Base-by-base conservation (phyloP, 2,329 filamentous ascomycete genomes). In the Clarireedia monteithiana region DNA sequence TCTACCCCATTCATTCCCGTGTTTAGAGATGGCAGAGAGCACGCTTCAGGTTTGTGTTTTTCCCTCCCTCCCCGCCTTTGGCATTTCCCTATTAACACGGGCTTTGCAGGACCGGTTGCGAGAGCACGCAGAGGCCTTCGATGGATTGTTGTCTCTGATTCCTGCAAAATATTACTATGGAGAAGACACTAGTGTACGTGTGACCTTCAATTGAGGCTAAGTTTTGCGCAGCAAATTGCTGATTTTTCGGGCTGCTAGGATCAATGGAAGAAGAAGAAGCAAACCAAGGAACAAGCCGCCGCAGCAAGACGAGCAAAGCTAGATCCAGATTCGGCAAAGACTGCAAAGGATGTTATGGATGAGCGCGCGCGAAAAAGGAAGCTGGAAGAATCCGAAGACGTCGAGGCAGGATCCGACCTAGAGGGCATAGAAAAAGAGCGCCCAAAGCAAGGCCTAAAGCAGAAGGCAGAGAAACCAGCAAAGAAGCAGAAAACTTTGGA, bases 241-340 rank as follows among this genome's bases (percentile, higher is more conserved):
- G 55, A 62, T 60, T 50, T 4, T 57, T 26, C 36, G 30, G 47
- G 53, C 50, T 63, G 3, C 60, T 67, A 95, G 90, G 88, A 94
- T 66, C 90, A 96, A 85, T 95, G 91, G 90, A 84, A 85, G 71
- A 86, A 86, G 69, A 95, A 94, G 75, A 97, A 97, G 77, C 91
- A 97, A 74, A 92, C 90, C 50, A 96, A 95, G 70, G 88, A 90
- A 71, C 82, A 96, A 72, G 89, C 89, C 58, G 83, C 84, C 60
- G 85, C 87, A 63, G 88, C 90, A 55, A 91, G 91, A 74, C 82
- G 86, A 68, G 89, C 88, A 58, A 97, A 96, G 74, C 80, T 97
- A 42, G 89, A 97, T 67, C 91, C 94, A 26, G 89, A 92, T 63
- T 91, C 90, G 67, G 85, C 86, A 62, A 94, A 95, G 76, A 94